Percentiles rank a stretch among this genome's conserved stretches.
Conservation (phyloP, 805 yeast genomes). For the Yamadazyma philogaea region DNA sequence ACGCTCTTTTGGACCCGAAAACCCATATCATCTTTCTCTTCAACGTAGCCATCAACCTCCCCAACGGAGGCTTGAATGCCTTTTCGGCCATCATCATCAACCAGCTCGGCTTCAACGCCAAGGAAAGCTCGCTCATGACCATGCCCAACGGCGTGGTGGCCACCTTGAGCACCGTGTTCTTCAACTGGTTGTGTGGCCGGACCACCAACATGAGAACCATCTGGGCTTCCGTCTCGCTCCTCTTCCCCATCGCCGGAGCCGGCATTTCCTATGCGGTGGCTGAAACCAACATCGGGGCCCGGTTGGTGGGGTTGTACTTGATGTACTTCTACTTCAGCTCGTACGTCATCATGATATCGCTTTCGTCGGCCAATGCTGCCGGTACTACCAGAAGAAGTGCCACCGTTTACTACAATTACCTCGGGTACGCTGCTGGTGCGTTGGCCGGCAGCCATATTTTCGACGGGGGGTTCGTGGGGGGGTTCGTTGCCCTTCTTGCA, state of each 20-base stretch:
- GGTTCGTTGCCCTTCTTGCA: constrained; percentile 19
- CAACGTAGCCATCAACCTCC: constrained; percentile 25
- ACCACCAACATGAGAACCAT: constrained; percentile 17
- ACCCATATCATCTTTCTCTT: constrained; percentile 21
- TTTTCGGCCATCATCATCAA: constrained; percentile 29
- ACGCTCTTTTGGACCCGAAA: constrained; percentile 20
- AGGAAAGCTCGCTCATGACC: constrained; percentile 22
- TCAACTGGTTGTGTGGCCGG: constrained; percentile 31
- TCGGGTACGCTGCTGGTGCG: constrained; percentile 30
- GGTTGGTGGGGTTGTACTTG: constrained; percentile 25
- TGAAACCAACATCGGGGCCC: constrained; percentile 18
- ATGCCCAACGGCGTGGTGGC: constrained; percentile 32
- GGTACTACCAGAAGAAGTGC: constrained; percentile 32
- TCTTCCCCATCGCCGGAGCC: constrained; percentile 22
- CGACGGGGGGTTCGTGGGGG: constrained; percentile 18
- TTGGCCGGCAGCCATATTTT: constrained; percentile 26
- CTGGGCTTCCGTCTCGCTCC: constrained; percentile 10
- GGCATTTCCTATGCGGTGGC: constrained; percentile 18
- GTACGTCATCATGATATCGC: constrained; percentile 26
- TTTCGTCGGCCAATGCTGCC: constrained; percentile 28
- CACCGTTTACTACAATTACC: constrained; percentile 32
- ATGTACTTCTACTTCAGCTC: constrained; percentile 32
- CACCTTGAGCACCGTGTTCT: constrained; percentile 24
- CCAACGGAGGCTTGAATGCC: constrained; percentile 30
- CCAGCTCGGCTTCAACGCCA: constrained; percentile 22